Conservation (phyloP, 805 yeast species). For the Groenewaldozyma tartarivorans region DNA sequence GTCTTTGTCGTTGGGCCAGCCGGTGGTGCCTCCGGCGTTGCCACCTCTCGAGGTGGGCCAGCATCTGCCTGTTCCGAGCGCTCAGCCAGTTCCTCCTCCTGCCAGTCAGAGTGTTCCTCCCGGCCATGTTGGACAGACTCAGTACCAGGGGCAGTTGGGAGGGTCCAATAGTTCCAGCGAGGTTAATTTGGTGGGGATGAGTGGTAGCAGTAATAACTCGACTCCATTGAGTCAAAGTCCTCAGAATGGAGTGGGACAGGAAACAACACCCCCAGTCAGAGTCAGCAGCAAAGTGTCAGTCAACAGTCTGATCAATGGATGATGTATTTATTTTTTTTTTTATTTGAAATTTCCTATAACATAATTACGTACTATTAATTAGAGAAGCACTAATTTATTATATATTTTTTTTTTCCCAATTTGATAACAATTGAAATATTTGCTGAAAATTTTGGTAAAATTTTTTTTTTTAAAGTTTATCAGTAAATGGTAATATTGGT, state of each 20-base stretch:
- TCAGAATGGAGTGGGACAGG: not conserved
- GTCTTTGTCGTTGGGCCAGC: constrained; percentile 20
- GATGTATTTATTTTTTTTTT: too few species aligned
- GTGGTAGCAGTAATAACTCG: not conserved
- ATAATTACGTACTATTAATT: too few species aligned
- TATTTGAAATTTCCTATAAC: too few species aligned
- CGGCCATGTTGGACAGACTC: too few species aligned
- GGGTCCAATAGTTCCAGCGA: not conserved
- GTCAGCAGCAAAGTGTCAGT: constrained; percentile 13
- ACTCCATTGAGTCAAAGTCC: not conserved
- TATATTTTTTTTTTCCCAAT: too few species aligned
- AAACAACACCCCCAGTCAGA: constrained; percentile 1
- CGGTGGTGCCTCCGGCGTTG: constrained; percentile 16
- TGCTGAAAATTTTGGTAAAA: too few species aligned
- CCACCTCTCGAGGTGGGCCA: constrained; percentile 19
- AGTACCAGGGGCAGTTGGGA: not conserved
- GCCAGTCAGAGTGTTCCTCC: too few species aligned
- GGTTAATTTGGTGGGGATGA: not conserved
- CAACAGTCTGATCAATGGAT: constrained; percentile 13
- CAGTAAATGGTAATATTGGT: too few species aligned
- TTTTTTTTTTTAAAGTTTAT: too few species aligned
- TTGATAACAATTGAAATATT: too few species aligned
- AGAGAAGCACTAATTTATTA: too few species aligned
- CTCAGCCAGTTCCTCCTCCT: too few species aligned
- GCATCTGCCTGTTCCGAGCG: constrained; percentile 1